Evolutionary conservation across 2,329 filamentous ascomycete genomes (phyloP).

Genomic region (Colletotrichum sansevieriae): DNA sequence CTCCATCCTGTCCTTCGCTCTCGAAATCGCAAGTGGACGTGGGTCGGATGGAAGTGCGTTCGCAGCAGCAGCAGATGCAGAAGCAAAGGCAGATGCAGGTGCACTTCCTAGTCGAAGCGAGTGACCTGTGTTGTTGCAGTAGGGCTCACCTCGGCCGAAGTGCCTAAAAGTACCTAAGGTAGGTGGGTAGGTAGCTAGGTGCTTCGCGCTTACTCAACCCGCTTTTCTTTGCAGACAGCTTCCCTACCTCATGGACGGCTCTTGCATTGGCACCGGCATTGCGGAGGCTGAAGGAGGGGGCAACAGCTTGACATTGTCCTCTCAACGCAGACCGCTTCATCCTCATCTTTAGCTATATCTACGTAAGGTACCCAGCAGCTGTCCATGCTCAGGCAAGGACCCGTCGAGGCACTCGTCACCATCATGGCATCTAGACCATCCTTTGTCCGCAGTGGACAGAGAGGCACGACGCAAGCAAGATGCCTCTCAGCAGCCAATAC

Average conservation of each 20-base stretch:
- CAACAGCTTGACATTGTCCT: constrained; percentile 5
- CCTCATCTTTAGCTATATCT: too few species aligned
- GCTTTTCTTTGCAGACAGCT: too few species aligned
- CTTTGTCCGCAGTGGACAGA: not conserved
- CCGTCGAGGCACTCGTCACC: not conserved
- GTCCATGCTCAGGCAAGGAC: not conserved
- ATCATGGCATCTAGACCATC: not conserved
- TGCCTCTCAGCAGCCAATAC: not conserved
- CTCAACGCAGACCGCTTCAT: not conserved
- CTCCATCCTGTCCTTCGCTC: constrained; percentile 5
- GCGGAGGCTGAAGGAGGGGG: not conserved
- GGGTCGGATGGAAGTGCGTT: too few species aligned
- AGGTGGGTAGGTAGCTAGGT: too few species aligned
- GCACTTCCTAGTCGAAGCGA: not conserved
- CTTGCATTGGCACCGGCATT: too few species aligned
- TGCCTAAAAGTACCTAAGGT: too few species aligned
- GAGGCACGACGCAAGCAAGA: not conserved
- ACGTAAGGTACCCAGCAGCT: too few species aligned
- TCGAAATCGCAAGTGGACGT: constrained; percentile 9
- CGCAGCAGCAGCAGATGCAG: too few species aligned
- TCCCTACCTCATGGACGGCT: too few species aligned
- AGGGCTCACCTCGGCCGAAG: constrained; percentile 3
- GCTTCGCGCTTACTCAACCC: not conserved
- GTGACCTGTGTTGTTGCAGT: not conserved
- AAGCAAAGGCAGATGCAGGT: not conserved